Conservation (phyloP, 139 green algal genomes). For the Picochlorum sp. region DNA sequence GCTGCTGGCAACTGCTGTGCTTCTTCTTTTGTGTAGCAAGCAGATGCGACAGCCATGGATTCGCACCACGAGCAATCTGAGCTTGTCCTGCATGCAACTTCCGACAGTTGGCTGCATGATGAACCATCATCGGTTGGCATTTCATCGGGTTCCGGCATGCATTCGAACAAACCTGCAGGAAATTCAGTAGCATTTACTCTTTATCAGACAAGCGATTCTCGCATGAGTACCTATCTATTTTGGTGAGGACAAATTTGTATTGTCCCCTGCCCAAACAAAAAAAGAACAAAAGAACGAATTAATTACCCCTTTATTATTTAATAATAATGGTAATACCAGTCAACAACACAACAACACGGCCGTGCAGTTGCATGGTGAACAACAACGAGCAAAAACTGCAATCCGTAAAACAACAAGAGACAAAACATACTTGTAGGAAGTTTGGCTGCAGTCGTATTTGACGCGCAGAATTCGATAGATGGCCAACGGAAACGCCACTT, state of each 20-base stretch:
- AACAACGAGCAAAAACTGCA: no score
- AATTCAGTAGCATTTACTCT: neutral
- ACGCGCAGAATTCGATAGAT: neutral
- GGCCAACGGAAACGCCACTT: no score
- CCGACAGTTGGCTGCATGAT: neutral
- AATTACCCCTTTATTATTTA: no score
- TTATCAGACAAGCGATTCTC: neutral
- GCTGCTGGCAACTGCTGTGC: conserved; percentile 17
- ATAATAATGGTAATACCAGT: no score
- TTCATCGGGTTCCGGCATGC: neutral
- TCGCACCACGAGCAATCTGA: conserved; percentile 9
- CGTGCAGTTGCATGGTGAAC: no score
- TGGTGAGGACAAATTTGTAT: no score
- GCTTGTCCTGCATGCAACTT: neutral
- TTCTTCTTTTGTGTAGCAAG: conserved; percentile 19
- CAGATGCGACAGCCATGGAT: conserved; percentile 3
- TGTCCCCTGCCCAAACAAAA: no score
- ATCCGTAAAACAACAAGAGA: no score
- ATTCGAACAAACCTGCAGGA: conserved; percentile 12
- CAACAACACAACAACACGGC: no score
- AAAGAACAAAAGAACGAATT: no score
- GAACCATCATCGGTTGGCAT: neutral
- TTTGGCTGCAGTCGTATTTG: neutral
- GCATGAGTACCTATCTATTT: no score
- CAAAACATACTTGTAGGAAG: neutral